These are phyloP conservation scores for Chlorella sp. DNA, from an alignment of 139 green algal genomes.

Conservation along the genomic window DNA sequence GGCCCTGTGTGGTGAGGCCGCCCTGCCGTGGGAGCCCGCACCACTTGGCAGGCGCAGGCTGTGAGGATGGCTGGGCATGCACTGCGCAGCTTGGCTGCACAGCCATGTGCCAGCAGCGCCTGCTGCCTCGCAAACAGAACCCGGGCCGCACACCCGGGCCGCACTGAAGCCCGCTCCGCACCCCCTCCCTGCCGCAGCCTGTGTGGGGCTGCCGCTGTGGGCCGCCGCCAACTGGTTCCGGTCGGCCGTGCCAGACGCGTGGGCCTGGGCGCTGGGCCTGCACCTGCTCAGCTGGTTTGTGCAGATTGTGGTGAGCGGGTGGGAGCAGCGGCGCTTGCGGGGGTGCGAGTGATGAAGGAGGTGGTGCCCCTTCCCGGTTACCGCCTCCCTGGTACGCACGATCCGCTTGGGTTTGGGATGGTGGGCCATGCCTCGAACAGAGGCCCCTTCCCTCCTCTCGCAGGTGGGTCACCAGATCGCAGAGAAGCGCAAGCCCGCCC, in stretches of 20 bases:
- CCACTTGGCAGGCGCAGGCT: too few relatives aligned
- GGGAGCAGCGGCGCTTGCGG: too few relatives aligned
- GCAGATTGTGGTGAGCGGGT: constrained; percentile 23
- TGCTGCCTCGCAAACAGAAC: too few relatives aligned
- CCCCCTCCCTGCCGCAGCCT: background rate
- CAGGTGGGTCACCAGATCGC: constrained; percentile 63
- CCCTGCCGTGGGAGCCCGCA: too few relatives aligned
- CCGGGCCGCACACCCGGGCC: too few relatives aligned
- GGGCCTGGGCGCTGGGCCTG: constrained; percentile 59
- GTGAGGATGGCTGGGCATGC: too few relatives aligned
- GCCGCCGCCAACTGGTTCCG: constrained; percentile 58
- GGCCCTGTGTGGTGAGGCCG: too few relatives aligned
- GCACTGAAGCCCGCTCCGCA: background rate
- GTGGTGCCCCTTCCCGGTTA: background rate
- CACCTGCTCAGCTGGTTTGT: constrained; percentile 70
- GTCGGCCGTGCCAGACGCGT: constrained; percentile 50
- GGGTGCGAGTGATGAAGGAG: too few relatives aligned
- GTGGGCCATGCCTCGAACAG: too few relatives aligned
- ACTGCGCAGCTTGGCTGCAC: background rate
- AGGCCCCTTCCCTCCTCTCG: too few relatives aligned
- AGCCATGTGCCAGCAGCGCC: background rate
- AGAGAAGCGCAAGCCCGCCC: constrained; percentile 77
- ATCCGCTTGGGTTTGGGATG: constrained; percentile 70
- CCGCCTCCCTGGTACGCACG: background rate
- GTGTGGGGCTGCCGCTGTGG: constrained; percentile 68